Base-by-base conservation (phyloP, 2,329 filamentous ascomycete species). In the Fusarium keratoplasticum region DNA sequence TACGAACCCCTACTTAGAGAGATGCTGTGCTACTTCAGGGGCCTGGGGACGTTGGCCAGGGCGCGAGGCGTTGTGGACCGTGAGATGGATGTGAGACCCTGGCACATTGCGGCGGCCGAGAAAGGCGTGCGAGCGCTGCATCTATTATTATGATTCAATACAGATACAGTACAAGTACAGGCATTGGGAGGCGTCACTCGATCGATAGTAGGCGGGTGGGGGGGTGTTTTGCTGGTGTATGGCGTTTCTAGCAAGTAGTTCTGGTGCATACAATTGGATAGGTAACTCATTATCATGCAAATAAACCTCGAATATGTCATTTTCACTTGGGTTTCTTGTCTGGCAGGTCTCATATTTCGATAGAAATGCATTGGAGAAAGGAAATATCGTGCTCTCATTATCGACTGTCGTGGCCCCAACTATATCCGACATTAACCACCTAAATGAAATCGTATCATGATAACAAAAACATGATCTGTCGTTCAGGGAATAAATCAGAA, bases 41-140 rank as follows among this genome's bases (percentile, higher is more conserved):
- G 89, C 0, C 80, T 96, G 71, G 91, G 91, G 0, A 89, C 93
- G 20, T 80, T 96, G 75, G 93, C 93, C 2, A 87, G 90, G 72
- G 89, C 91, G 25, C 89, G 92, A 69, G 93, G 90, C 0, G 84
- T 92, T 77, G 84, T 91, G 78, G 87, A 90, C 77, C 82, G 86
- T 69, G 85, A 90, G 63, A 86, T 84, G 58, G 90, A 91, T 78
- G 87, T 91, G n/a, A 84, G 93, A 76, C 94, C 94, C 20, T 94
- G 94, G 92, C 94, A 96, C 85, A 85, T 96, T 69, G 92, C 90
- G 14, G 92, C 89, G 20, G 93, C 91, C 3, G 88, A 93, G 81
- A 92, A 92, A 82, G 92, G 89, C 3, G 90, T 91, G 5, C 86
- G 89, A 79, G 91, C 88, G 22, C 81, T 96, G 79, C 90, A 91